These are phyloP conservation scores for Nannochloris sp. DNA, from an alignment of 139 green algal species.

Conservation along the genomic window DNA sequence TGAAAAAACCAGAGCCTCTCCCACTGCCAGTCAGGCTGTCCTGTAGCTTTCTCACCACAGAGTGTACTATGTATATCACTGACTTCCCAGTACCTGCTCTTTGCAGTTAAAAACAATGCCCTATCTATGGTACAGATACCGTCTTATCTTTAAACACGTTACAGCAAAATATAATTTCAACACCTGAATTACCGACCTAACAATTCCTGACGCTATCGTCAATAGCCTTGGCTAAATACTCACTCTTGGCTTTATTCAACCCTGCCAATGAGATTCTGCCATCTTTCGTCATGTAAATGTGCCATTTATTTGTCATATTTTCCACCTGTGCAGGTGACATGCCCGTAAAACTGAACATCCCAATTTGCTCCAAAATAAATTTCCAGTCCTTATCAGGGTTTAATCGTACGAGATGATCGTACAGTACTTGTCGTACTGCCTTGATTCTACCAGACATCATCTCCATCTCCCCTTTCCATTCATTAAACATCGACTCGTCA, in stretches of 20 bases:
- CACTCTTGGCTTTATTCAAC: conserved; percentile 68
- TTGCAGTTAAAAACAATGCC: too few relatives aligned
- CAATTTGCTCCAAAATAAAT: conserved; percentile 87
- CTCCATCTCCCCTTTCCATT: conserved; percentile 95
- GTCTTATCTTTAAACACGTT: too few relatives aligned
- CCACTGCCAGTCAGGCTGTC: too few relatives aligned
- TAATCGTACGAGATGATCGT: conserved; percentile 55
- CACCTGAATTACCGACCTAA: neutral
- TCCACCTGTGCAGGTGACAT: conserved; percentile 76
- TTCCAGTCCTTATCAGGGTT: conserved; percentile 80
- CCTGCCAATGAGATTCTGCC: conserved; percentile 93
- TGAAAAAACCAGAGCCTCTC: too few relatives aligned
- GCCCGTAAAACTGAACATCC: conserved; percentile 96
- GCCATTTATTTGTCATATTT: conserved; percentile 92
- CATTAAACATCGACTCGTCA: conserved; percentile 67
- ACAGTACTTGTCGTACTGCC: conserved; percentile 72
- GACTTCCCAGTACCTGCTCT: too few relatives aligned
- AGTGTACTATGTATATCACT: too few relatives aligned
- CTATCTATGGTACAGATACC: too few relatives aligned
- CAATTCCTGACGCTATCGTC: conserved; percentile 76
- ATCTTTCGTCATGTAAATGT: conserved; percentile 96
- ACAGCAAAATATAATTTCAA: too few relatives aligned
- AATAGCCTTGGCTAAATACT: conserved; percentile 92
- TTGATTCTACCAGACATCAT: conserved; percentile 93
- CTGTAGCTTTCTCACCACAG: too few relatives aligned